Evolutionary conservation across 768 basidiomycete species (phyloP).

Genomic region (Amanita muscaria): DNA sequence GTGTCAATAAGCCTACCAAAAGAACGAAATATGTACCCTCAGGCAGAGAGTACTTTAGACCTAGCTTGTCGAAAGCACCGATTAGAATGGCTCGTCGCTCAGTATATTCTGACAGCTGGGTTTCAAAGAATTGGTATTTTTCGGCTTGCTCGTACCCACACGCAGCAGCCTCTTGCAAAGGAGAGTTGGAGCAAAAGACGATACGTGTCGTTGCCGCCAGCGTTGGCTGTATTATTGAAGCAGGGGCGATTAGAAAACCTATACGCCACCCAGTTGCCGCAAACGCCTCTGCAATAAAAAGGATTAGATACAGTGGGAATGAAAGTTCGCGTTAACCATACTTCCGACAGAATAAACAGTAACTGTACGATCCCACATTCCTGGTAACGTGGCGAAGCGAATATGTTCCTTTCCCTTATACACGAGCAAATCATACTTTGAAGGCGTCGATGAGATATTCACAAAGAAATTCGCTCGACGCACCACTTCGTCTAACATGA

Average conservation of each 20-base stretch:
- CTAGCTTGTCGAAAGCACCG: constrained; percentile 73
- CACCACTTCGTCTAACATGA: constrained; percentile 96
- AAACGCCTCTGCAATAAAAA: constrained; percentile 64
- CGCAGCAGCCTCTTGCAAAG: constrained; percentile 90
- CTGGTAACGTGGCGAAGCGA: constrained; percentile 88
- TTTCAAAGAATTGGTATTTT: constrained; percentile 68
- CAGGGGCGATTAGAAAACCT: constrained; percentile 90
- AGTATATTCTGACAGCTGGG: constrained; percentile 65
- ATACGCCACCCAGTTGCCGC: constrained; percentile 97
- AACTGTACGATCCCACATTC: constrained; percentile 98
- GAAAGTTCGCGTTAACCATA: constrained; percentile 27
- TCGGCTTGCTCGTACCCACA: constrained; percentile 77
- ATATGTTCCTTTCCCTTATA: constrained; percentile 86
- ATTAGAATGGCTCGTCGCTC: constrained; percentile 72
- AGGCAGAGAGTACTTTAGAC: constrained; percentile 78
- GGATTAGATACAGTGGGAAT: neutral
- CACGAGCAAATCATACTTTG: constrained; percentile 87
- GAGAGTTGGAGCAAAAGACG: constrained; percentile 92
- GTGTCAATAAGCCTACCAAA: constrained; percentile 39
- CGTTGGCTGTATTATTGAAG: constrained; percentile 74
- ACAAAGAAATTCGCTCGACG: constrained; percentile 20
- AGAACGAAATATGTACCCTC: constrained; percentile 90
- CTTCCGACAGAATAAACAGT: constrained; percentile 95
- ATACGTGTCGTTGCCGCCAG: constrained; percentile 90
- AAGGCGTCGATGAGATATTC: constrained; percentile 3